Evolutionary conservation across 75 land plant species (phyloP).

Genomic region (Cryptomeria japonica): DNA sequence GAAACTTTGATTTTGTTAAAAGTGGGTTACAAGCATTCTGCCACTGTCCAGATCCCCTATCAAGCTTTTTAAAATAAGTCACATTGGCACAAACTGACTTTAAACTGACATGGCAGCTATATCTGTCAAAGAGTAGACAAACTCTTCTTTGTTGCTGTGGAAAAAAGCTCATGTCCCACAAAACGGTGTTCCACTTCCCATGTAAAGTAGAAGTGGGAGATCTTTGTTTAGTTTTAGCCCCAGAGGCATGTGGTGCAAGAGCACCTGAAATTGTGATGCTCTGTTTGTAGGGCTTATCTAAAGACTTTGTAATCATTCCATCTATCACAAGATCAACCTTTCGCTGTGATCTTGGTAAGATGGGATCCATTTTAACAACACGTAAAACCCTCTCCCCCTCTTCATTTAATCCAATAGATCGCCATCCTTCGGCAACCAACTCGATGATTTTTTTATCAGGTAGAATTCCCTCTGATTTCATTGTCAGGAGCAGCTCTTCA

Average conservation of each 20-base stretch:
- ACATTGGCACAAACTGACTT: background rate
- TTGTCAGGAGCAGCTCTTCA: constrained; percentile 60
- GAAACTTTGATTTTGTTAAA: background rate
- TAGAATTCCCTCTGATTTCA: constrained; percentile 40
- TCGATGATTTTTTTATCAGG: constrained; percentile 44
- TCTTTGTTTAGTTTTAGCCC: constrained; percentile 4
- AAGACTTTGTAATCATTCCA: background rate
- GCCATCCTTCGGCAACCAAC: constrained; percentile 81
- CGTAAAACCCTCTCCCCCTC: constrained; percentile 49
- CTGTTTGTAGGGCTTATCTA: constrained; percentile 1
- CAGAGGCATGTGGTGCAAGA: background rate
- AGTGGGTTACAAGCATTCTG: background rate
- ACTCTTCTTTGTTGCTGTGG: constrained; percentile 6
- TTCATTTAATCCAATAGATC: constrained; percentile 51
- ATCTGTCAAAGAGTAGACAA: background rate
- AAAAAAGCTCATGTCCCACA: background rate
- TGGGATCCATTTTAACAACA: background rate
- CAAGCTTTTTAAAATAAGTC: background rate
- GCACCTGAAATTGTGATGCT: background rate
- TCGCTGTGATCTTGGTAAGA: background rate
- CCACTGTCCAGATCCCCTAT: background rate
- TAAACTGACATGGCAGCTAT: background rate
- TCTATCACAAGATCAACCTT: background rate
- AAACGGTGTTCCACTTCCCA: background rate
- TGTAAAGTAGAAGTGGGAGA: background rate